Base-by-base conservation (phyloP, 2,329 filamentous ascomycete genomes). In the Geosmithia flava region DNA sequence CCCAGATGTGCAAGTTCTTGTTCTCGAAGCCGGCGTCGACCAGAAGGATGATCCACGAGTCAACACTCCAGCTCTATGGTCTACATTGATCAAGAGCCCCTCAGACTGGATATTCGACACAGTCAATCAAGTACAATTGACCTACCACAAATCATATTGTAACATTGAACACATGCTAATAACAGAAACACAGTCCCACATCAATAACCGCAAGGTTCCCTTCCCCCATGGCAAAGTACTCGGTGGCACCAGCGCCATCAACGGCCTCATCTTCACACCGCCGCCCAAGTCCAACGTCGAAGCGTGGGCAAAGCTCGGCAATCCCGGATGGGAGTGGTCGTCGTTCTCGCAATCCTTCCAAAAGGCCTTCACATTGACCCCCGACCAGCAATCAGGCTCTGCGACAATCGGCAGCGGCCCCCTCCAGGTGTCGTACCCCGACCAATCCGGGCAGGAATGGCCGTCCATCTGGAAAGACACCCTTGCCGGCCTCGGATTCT, bases 221-320 rank as follows among this genome's bases (percentile, higher is more conserved):
- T 51, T 56, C 7, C 50, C 54, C 10, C 55, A 58, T 29, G 57
- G 55, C 17, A 49, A 50, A 8, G 30, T 53, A 4, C 52, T 59
- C 1, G 59, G 59, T 6, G 59, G 59, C n/a, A 59, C 55, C 2
- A 60, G 59, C 43, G 58, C 55, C 3, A 48, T 63, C 46, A 62
- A 63, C 44, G 53, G 53, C 41, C 53, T 54, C 15, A 49, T 53
- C 40, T 60, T 60, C 30, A 52, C 51, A 3, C 45, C 53, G 7
- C 53, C 48, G 7, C 46, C 48, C 7, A 45, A 48, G 42, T 48
- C 50, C 17, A 54, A 52, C 27, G 49, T 61, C 20, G 58, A 61
- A 41, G 54, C 54, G 1, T 62, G 57, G 51, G 53, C 46, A 11
- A 49, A 51, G 19, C 51, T 62, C 2, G 59, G 58, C 4, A 62